Evolutionary conservation across 805 yeast genomes (phyloP), one percentile per base, ranked within the genome.

Genomic region (Pichia pseudocactophila): DNA sequence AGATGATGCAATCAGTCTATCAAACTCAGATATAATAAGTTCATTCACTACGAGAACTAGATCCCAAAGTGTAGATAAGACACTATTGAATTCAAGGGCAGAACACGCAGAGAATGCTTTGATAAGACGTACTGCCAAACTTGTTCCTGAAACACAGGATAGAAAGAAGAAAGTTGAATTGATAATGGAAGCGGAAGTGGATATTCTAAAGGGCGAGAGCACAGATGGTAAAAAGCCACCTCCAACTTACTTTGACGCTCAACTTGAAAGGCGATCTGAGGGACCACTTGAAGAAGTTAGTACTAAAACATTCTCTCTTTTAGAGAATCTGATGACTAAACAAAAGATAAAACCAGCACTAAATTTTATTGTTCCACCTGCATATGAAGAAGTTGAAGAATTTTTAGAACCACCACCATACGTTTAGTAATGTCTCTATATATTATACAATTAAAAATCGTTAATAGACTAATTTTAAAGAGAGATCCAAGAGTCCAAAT

Each of bases 401-500:
- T 20, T 35, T 6, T 31, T 37, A 10, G 35, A 39, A 11, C 30
- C 38, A 9, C 48, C 43, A n/a, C 49, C 47, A 22, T 43, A 39
- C 27, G n/a, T 18, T 35, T 15, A 34, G 25, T 20, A 15, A 19
- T 20, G 12, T 16, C 26, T 1, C n/a, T 18, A 11, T n/a, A 17
- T 12, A 25, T 28, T 28, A 18, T 26, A n/a, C 39, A 10, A 3
- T 25, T 26, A 9, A 28, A 17, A 6, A 12, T 7, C 16, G 3
- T 12, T 17, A n/a, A 9, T 12, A 20, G 2, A 5, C 10, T 18
- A 25, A 13, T 11, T 34, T 42, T 47, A 55, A 38, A 52, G 43
- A 42, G 47, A 53, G 28, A 57, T 50, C 63, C 64, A 61, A 7
- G 63, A 49, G 42, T 61, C 64, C 32, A 61, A 41, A 40, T 49